phyloP scores from a whole-genome alignment of 2,329 filamentous ascomycete species.

The Basipetospora chlamydospora region DNA sequence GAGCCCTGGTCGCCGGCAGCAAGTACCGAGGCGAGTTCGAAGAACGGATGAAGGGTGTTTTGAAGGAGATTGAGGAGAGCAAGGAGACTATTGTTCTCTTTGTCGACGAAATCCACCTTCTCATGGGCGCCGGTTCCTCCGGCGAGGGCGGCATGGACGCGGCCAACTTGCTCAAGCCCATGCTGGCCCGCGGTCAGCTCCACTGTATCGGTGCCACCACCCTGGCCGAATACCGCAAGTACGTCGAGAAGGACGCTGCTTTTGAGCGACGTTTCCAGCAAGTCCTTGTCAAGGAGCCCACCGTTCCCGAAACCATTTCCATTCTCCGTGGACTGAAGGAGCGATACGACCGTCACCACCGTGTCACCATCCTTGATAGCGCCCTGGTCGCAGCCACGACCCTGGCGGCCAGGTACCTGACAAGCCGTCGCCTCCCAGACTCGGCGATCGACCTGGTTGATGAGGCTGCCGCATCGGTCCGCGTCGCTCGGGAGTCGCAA shows the following conservation, averaged over 20 bases:
- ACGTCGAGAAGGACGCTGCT: constrained; percentile 95
- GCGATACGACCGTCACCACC: constrained; percentile 95
- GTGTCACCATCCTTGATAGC: constrained; percentile 88
- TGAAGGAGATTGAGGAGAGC: constrained; percentile 82
- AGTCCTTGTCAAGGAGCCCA: constrained; percentile 89
- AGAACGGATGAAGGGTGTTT: constrained; percentile 76
- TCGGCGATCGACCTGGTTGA: constrained; percentile 95
- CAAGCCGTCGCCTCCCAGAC: constrained; percentile 77
- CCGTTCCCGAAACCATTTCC: constrained; percentile 78
- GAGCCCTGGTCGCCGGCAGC: constrained; percentile 84
- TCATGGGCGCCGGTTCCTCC: constrained; percentile 92
- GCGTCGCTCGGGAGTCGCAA: constrained; percentile 89
- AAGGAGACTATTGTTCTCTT: constrained; percentile 87
- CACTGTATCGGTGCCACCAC: constrained; percentile 98
- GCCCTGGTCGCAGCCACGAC: constrained; percentile 87
- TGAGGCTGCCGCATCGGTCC: constrained; percentile 90
- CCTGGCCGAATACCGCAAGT: constrained; percentile 89
- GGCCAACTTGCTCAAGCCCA: constrained; percentile 92
- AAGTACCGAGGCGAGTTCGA: constrained; percentile 96
- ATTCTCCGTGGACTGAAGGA: constrained; percentile 98
- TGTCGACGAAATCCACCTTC: constrained; percentile 94
- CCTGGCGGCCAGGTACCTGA: constrained; percentile 85
- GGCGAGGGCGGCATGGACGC: constrained; percentile 98
- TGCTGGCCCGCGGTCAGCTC: constrained; percentile 89
- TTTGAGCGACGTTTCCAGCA: constrained; percentile 99